phyloP scores from a whole-genome alignment of 805 yeast genomes.

The Suhomyces pyralidae region DNA sequence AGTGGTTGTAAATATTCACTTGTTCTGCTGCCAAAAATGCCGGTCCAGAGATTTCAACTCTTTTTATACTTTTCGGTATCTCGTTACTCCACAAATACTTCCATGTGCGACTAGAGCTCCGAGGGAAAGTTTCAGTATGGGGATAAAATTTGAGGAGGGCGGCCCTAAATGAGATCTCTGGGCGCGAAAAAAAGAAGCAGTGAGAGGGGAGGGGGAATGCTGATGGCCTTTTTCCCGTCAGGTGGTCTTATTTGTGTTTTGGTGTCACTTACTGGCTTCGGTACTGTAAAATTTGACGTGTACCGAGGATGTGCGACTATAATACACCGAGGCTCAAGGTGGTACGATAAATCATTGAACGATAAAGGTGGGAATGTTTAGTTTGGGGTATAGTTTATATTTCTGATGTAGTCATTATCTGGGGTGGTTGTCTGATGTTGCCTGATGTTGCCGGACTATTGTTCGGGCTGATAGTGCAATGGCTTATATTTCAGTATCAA shows the following conservation, averaged over 20 bases:
- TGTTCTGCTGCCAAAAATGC: background rate
- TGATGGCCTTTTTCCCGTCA: background rate
- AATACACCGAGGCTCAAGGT: background rate
- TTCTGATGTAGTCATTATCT: background rate
- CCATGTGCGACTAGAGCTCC: slow-evolving; percentile 2
- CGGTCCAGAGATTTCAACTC: background rate
- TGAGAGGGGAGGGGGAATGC: background rate
- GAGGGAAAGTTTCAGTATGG: background rate
- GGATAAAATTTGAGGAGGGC: background rate
- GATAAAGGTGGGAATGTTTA: no score
- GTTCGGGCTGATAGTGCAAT: background rate
- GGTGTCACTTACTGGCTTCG: background rate
- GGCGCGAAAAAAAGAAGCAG: background rate
- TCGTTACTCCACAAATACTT: background rate
- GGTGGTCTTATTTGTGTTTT: background rate
- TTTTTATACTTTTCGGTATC: background rate
- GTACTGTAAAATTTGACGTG: background rate
- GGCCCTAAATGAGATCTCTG: background rate
- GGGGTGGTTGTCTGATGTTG: background rate
- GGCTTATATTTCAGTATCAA: background rate
- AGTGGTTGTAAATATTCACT: background rate
- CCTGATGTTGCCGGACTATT: background rate
- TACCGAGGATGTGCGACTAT: background rate
- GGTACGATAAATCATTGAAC: background rate
- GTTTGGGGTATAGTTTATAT: background rate